These are phyloP conservation scores for Camptophora hylomeconis DNA, from an alignment of 2,329 filamentous ascomycete genomes.

Conservation along the genomic window DNA sequence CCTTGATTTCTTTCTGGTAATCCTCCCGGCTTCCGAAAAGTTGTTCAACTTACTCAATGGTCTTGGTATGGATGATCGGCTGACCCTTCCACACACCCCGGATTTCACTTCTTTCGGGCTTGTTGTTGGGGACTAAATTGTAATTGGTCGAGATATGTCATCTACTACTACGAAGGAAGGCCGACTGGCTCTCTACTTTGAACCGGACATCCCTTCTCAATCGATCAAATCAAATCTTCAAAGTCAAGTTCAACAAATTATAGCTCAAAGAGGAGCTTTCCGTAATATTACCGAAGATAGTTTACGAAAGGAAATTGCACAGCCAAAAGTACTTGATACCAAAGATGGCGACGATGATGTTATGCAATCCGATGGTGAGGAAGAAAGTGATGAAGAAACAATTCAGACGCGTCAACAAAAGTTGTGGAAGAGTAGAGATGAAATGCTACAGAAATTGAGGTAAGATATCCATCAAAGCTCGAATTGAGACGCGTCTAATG, in stretches of 20 bases:
- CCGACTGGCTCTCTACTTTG: no score
- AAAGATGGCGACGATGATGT: slow-evolving; percentile 35
- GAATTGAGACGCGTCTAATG: slow-evolving; percentile 4
- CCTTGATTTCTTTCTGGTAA: no score
- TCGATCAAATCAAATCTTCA: no score
- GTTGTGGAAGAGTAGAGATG: slow-evolving; percentile 30
- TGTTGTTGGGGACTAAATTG: no score
- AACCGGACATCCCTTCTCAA: no score
- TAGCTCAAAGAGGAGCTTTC: slow-evolving; percentile 67
- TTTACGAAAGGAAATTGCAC: slow-evolving; percentile 54
- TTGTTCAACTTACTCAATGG: no score
- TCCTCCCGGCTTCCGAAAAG: no score
- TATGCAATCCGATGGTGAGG: slow-evolving; percentile 23
- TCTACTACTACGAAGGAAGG: slow-evolving; percentile 14
- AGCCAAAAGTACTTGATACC: slow-evolving; percentile 29
- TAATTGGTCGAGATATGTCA: no score
- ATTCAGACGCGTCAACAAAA: slow-evolving; percentile 27
- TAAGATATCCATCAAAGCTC: slow-evolving; percentile 16
- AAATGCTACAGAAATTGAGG: slow-evolving; percentile 32
- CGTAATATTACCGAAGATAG: slow-evolving; percentile 63
- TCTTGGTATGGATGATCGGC: no score
- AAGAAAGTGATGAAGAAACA: slow-evolving; percentile 20
- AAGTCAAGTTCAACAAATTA: slow-evolving; percentile 45
- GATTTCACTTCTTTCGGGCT: no score
- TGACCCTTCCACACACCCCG: no score